Evolutionary conservation across 148 eudicot species (phyloP).

Genomic region (Fallopia convolvulus): DNA sequence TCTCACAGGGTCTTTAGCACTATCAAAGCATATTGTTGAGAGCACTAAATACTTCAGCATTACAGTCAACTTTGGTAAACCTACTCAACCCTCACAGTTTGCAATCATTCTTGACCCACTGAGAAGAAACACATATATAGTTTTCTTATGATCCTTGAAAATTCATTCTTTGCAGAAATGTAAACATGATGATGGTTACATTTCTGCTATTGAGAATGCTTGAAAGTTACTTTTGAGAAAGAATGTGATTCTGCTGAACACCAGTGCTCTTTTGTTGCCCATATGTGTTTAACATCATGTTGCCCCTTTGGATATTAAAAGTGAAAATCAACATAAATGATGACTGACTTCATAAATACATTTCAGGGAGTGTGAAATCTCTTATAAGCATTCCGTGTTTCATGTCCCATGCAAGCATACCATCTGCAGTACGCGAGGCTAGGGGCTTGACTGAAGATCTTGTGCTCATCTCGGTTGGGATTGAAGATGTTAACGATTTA

Average conservation of each 20-base stretch:
- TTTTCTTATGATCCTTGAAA: neutral
- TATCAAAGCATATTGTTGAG: conserved; percentile 79
- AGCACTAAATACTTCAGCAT: conserved; percentile 84
- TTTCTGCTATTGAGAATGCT: neutral
- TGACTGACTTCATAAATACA: neutral
- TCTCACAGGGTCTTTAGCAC: conserved; percentile 76
- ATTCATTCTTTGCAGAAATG: neutral
- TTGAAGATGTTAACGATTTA: conserved; percentile 81
- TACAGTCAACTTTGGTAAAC: conserved; percentile 95
- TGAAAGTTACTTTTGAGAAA: neutral
- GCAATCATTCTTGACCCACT: neutral
- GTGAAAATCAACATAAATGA: neutral
- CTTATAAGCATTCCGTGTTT: conserved; percentile 98
- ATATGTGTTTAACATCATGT: neutral
- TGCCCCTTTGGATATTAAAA: neutral
- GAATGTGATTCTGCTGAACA: neutral
- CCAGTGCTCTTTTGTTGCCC: neutral
- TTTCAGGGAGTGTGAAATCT: conserved; percentile 86
- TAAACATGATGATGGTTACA: neutral
- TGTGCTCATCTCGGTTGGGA: conserved; percentile 85
- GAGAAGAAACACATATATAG: neutral
- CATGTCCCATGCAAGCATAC: conserved; percentile 97
- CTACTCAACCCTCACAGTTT: neutral
- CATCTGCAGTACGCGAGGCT: conserved; percentile 66
- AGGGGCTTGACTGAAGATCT: conserved; percentile 91